A percentile compares a stretch with the other conserved stretches of the same genome.
These are phyloP conservation scores for Blastobotrys elegans DNA, from an alignment of 1,139 yeast species.

Conservation along the genomic window DNA sequence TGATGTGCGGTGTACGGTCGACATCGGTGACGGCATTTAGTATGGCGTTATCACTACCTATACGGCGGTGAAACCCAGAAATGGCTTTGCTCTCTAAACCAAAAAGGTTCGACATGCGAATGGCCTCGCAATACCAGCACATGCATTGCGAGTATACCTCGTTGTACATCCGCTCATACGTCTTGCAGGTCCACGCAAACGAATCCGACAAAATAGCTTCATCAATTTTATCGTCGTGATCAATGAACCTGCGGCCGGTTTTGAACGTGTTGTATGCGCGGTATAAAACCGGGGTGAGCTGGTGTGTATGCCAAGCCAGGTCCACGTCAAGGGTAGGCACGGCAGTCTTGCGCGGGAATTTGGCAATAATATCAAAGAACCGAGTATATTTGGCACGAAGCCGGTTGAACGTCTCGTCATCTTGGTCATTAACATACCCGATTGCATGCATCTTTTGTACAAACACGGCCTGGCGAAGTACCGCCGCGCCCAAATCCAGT, in stretches of 20 bases:
- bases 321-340: constrained; percentile 42
- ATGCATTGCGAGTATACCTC: constrained; percentile 32
- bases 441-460: constrained; percentile 33
- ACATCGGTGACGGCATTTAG: not conserved
- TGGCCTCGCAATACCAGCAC: constrained; percentile 34
- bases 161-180: constrained; percentile 24
- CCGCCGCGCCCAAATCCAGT: constrained; percentile 35
- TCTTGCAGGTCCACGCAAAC: constrained; percentile 27
- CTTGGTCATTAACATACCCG: constrained; percentile 30
- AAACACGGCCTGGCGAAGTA: constrained; percentile 36
- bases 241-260: constrained; percentile 26
- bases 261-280: constrained; percentile 25
- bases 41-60: not conserved
- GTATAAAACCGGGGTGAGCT: constrained; percentile 32
- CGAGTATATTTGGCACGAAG: constrained; percentile 31
- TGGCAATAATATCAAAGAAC: constrained; percentile 29
- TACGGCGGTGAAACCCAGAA: no score
- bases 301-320: constrained; percentile 42
- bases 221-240: constrained; percentile 36
- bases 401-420: constrained; percentile 26
- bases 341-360: constrained; percentile 20
- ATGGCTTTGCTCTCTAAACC: no score
- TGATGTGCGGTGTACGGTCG: constrained; percentile 16
- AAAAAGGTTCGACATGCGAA: no score
- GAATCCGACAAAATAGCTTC: constrained; percentile 26